phyloP scores from a whole-genome alignment of 2,329 filamentous ascomycete species.

The Emericellopsis atlantica region DNA sequence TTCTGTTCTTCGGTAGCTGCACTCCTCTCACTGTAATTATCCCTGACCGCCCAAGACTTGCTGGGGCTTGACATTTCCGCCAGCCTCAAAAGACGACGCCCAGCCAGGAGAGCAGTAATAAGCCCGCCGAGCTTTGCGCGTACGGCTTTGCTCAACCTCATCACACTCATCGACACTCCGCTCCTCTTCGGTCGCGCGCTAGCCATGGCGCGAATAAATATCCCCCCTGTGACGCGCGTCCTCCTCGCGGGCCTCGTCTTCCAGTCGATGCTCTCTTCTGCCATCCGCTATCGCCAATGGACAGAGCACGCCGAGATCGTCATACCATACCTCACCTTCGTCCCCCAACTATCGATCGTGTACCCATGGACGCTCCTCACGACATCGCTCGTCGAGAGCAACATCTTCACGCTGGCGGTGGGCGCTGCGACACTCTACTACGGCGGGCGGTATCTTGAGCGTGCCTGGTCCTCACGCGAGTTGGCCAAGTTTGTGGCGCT shows the following conservation, averaged over 20 bases:
- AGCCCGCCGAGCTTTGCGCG: too few species aligned
- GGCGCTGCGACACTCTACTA: constrained; percentile 74
- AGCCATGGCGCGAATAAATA: constrained; percentile 71
- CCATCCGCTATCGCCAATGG: constrained; percentile 63
- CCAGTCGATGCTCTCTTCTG: constrained; percentile 72
- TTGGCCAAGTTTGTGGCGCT: constrained; percentile 83
- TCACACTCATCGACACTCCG: neutral
- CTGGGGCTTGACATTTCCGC: too few species aligned
- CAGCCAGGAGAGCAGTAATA: too few species aligned
- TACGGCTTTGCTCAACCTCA: neutral
- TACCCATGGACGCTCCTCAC: constrained; percentile 92
- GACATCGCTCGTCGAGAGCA: constrained; percentile 82
- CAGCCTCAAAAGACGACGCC: too few species aligned
- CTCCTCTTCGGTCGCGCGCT: constrained; percentile 6
- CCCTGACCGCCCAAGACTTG: too few species aligned
- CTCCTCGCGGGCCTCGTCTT: constrained; percentile 62
- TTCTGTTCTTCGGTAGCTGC: too few species aligned
- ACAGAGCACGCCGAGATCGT: constrained; percentile 50
- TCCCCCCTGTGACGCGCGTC: constrained; percentile 80
- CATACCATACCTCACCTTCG: constrained; percentile 76
- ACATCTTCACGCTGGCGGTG: constrained; percentile 73
- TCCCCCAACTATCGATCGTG: constrained; percentile 70
- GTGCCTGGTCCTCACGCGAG: constrained; percentile 87
- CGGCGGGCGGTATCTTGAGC: constrained; percentile 87
- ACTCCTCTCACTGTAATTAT: too few species aligned